A percentile compares a stretch with the other conserved stretches of the same genome.
phyloP scores from a whole-genome alignment of 2,329 filamentous ascomycete genomes.

The Stylonectria norvegica region DNA sequence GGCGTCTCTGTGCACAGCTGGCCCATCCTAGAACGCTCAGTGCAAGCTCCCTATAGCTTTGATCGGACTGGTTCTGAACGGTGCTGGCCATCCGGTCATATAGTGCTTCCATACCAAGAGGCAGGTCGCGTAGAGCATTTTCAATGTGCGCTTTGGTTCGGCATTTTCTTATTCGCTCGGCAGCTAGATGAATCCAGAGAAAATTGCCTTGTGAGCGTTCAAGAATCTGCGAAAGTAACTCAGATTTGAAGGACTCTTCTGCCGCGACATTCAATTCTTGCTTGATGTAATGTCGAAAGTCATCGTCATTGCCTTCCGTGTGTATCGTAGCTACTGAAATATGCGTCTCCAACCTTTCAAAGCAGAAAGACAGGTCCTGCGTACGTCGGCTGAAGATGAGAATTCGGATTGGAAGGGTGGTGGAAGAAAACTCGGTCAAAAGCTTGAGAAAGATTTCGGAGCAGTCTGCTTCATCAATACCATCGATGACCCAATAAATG shows the following conservation, averaged over 20 bases:
- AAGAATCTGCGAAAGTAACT: constrained; percentile 22
- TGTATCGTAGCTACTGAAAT: constrained; percentile 2
- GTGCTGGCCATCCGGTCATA: constrained; percentile 32
- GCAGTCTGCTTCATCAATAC: neutral
- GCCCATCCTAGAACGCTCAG: constrained; percentile 23
- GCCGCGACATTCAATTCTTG: constrained; percentile 14
- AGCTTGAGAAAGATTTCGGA: neutral
- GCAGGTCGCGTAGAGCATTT: constrained; percentile 24
- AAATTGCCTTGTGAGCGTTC: constrained; percentile 31
- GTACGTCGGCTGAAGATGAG: neutral
- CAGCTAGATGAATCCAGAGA: constrained; percentile 31
- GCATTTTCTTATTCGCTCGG: constrained; percentile 27
- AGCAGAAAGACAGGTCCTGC: neutral
- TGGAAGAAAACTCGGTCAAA: neutral
- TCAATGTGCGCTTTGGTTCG: constrained; percentile 24
- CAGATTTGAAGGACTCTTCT: constrained; percentile 13
- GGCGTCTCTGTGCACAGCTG: constrained; percentile 20
- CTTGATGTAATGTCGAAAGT: constrained; percentile 18
- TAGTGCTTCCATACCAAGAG: constrained; percentile 29
- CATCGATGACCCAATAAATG: neutral
- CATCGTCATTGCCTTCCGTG: constrained; percentile 14
- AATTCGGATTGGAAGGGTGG: neutral
- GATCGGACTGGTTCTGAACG: constrained; percentile 9
- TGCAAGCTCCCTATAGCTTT: constrained; percentile 14
- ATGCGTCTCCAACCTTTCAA: constrained; percentile 10